Conservation (phyloP, 495 filamentous ascomycete species). For the Penicillium flavigenum region DNA sequence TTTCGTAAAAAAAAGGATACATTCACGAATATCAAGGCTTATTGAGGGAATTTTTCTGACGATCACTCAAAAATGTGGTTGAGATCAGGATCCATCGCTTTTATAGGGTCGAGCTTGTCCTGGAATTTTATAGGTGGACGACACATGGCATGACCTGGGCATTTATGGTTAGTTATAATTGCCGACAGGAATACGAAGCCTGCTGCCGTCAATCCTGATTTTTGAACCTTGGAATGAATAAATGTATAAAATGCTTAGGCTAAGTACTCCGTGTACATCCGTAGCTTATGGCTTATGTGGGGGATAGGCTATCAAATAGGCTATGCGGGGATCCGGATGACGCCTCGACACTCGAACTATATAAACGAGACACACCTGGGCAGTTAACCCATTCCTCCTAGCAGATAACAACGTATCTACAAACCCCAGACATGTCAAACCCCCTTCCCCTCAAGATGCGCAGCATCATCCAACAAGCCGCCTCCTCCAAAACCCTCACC, state of each 20-base stretch:
- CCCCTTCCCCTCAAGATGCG: not conserved
- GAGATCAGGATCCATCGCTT: too few relatives aligned
- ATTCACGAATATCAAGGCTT: not conserved
- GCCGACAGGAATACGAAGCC: not conserved
- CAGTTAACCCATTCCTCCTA: not conserved
- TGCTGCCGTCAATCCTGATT: too few relatives aligned
- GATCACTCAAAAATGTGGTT: too few relatives aligned
- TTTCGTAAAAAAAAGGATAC: not conserved
- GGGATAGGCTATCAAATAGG: conserved; percentile 11
- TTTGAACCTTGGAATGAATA: too few relatives aligned
- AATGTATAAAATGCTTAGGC: not conserved
- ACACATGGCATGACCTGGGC: too few relatives aligned
- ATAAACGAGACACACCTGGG: not conserved
- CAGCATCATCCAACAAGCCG: conserved; percentile 2
- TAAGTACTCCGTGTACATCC: not conserved
- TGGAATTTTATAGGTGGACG: too few relatives aligned
- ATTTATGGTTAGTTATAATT: not conserved
- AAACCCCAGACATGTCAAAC: not conserved
- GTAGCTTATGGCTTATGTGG: too few relatives aligned
- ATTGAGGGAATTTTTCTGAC: not conserved
- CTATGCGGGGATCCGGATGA: not conserved
- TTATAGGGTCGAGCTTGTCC: too few relatives aligned
- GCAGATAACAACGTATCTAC: not conserved
- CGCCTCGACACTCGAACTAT: not conserved
- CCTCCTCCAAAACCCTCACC: conserved; percentile 10